phyloP scores from a whole-genome alignment of 108 stramenopile genomes.

The Stephanodiscus minutulus region DNA sequence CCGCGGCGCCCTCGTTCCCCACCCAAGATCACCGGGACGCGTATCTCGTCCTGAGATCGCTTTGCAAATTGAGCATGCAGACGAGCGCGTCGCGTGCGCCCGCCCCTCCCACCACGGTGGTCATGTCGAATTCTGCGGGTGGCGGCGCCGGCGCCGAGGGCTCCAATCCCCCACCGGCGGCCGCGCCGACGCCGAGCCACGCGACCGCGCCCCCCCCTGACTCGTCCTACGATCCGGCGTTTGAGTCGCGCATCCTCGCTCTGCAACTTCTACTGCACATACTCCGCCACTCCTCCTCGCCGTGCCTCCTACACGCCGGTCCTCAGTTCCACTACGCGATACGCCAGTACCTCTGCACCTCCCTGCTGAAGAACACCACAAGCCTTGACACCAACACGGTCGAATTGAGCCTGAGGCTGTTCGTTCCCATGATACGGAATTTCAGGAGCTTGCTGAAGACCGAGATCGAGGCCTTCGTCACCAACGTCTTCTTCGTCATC shows the following conservation, averaged over 20 bases:
- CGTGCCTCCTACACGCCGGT: constrained; percentile 61
- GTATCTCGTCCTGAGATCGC: constrained; percentile 90
- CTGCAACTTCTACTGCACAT: constrained; percentile 93
- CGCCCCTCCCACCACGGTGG: neutral
- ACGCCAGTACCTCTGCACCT: constrained; percentile 90
- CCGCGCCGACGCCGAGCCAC: neutral
- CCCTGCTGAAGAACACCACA: constrained; percentile 95
- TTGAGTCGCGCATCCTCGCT: constrained; percentile 90
- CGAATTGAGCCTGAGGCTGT: constrained; percentile 90
- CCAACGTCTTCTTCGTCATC: constrained; percentile 97
- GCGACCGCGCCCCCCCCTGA: constrained; percentile 1
- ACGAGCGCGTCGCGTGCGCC: constrained; percentile 16
- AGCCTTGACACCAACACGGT: constrained; percentile 84
- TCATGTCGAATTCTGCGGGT: constrained; percentile 15
- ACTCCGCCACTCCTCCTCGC: constrained; percentile 75
- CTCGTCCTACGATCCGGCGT: constrained; percentile 62
- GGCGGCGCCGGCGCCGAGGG: constrained; percentile 9
- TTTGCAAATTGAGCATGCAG: constrained; percentile 95
- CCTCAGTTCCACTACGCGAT: constrained; percentile 90
- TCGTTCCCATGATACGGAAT: constrained; percentile 87
- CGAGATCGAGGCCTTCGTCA: constrained; percentile 97
- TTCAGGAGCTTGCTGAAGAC: constrained; percentile 91
- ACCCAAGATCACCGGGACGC: constrained; percentile 94
- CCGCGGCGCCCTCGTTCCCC: constrained; percentile 58
- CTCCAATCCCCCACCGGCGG: neutral